Evolutionary conservation across 768 basidiomycete genomes (phyloP), one percentile per base, ranked within the genome.

Genomic region (Suillus subalutaceus): DNA sequence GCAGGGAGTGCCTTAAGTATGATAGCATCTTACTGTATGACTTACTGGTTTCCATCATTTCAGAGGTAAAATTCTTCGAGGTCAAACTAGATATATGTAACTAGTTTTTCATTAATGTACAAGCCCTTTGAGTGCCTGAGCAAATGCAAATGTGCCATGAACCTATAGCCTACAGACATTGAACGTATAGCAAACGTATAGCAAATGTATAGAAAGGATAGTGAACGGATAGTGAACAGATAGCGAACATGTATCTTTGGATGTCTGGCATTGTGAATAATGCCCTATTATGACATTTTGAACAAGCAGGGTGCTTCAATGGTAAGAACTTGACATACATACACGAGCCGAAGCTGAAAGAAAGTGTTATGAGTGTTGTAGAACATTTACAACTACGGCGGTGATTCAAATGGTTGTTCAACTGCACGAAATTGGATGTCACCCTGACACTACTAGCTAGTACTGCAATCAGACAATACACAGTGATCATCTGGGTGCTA

Each of bases 31-130:
- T 53, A 40, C 26, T 63, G 4, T 41, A 63, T 18, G 37, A 50
- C 23, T 35, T 63, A 4, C 26, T 53, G 4, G 35, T 63, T 20
- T 38, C 12, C 3, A 2, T 50, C 3, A 16, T 32, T 3, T 63
- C 43, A 9, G 15, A 63, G 38, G 30, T 63, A 6, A 57, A 52
- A 37, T 63, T 63, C 20, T 13, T 63, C 1, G 63, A 63, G 23
- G 63, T 63, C 0, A 63, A 56, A 52, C 32, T 63, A 40, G 52
- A 63, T 32, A 55, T 32, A 8, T 48, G 48, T 48, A 12, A 23
- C 48, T 48, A 48, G 48, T 15, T 52, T 50, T 44, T 44, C 7
- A 6, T 32, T 18, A 44, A 44, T 44, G 43, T 32, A 32, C 32
- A 32, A 3, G 4, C 32, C 32, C 32, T 32, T 32, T 2, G 4